phyloP scores from a whole-genome alignment of 2,329 filamentous ascomycete species.

The Trichophyton schoenleinii region DNA sequence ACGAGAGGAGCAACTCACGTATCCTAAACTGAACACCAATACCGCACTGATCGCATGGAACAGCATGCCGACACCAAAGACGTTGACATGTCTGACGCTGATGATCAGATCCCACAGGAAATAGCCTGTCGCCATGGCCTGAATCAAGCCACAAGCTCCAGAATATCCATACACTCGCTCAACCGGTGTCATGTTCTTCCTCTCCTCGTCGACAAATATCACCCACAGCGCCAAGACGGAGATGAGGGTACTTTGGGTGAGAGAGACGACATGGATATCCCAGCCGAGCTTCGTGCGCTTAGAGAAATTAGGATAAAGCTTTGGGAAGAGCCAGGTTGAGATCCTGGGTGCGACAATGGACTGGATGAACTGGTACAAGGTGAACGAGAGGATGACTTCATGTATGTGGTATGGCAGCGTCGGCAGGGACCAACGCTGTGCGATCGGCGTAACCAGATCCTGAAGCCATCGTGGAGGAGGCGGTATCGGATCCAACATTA shows the following conservation, averaged over 20 bases:
- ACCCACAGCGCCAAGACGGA: conserved; percentile 46
- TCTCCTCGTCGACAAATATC: conserved; percentile 44
- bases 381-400: conserved; percentile 45
- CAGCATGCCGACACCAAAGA: conserved; percentile 50
- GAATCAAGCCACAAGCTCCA: conserved; percentile 45
- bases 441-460: conserved; percentile 37
- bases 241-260: conserved; percentile 48
- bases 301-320: conserved; percentile 42
- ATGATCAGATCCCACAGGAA: conserved; percentile 53
- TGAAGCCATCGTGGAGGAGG: conserved; percentile 41
- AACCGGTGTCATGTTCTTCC: conserved; percentile 39
- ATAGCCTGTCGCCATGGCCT: conserved; percentile 50
- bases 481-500: conserved; percentile 34
- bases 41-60: conserved; percentile 50
- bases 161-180: conserved; percentile 51
- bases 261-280: conserved; percentile 54
- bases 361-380: conserved; percentile 45
- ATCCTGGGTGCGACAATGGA: conserved; percentile 43
- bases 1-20: conserved; percentile 39
- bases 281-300: conserved; percentile 49
- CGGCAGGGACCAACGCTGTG: conserved; percentile 40
- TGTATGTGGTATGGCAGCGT: conserved; percentile 50
- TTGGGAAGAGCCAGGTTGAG: conserved; percentile 42
- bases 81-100: conserved; percentile 41
- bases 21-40: conserved; percentile 50